Base-by-base conservation (phyloP, 2,329 filamentous ascomycete genomes). In the Xylariales sp. region DNA sequence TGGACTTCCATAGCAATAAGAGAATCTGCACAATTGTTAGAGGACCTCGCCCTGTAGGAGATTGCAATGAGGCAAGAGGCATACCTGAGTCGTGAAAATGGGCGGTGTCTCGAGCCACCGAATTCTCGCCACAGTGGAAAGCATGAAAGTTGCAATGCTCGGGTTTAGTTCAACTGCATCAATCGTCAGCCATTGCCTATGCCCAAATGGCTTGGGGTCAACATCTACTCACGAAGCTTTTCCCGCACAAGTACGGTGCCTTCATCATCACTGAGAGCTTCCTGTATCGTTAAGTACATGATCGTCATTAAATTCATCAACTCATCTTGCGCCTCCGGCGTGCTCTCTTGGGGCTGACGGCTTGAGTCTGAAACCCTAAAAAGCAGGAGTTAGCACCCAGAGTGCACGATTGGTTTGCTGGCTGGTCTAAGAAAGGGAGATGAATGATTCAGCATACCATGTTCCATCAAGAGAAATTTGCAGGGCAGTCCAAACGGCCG, bases 1-100 rank as follows among this genome's bases (percentile, higher is more conserved):
- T 78, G 1, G 87, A 83, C 65, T 98, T 98, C 91, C 93, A 97
- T 33, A 94, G 78, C 2, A 97, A 69, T 6, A 96, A 69, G 38
- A 95, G 80, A 28, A 93, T 77, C 74, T 85, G 37, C 16, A 14
- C 5, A 13, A 14, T 2, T 25, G 24, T 37, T 21, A 37, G 34
- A 11, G 17, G 8, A 19, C 13, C 2, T 14, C 11, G 13, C 11
- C 5, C 13, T 8, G 11, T 19, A 14, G 5, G 17, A 31, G 20
- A 19, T 23, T 45, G 20, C 48, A 20, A 28, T n/a, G 36, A 42
- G 3, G 10, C 8, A 10, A 16, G 10, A 30, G 45, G 56, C 47
- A 62, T 70, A 85, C 67, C 71, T 84, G 72, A 48, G 78, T 78
- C 42, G 85, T 76, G 39, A 70, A 83, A 56, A 72, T 70, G 45